Evolutionary conservation across 2,329 filamentous ascomycete species (phyloP).

Genomic region (Aureobasidium melanogenum): DNA sequence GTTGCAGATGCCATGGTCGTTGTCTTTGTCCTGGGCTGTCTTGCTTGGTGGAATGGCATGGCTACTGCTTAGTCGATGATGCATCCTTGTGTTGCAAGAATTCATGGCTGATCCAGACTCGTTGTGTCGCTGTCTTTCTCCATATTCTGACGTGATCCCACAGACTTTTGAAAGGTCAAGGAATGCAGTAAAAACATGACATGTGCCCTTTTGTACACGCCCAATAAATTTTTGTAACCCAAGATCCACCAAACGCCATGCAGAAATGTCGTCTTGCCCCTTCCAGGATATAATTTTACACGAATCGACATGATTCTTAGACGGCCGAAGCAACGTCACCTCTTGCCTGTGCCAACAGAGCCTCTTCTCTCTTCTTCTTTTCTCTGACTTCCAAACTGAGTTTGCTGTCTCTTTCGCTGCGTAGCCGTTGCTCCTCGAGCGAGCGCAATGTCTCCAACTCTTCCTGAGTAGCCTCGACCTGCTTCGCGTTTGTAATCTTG

Average conservation of each 20-base stretch:
- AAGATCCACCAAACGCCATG: slow-evolving; percentile 2
- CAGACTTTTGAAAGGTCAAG: neutral
- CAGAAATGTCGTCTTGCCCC: neutral
- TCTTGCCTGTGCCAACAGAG: slow-evolving; percentile 47
- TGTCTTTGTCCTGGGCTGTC: slow-evolving; percentile 62
- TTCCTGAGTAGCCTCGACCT: slow-evolving; percentile 48
- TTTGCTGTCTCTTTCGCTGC: slow-evolving; percentile 47
- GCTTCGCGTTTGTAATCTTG: slow-evolving; percentile 50
- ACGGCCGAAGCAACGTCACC: slow-evolving; percentile 31
- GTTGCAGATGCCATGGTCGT: slow-evolving; percentile 65
- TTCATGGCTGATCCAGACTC: neutral
- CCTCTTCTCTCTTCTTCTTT: slow-evolving; percentile 54
- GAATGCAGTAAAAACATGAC: neutral
- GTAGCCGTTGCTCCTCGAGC: slow-evolving; percentile 46
- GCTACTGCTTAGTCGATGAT: neutral
- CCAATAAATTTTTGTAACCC: neutral
- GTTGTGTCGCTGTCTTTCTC: neutral
- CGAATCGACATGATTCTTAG: neutral
- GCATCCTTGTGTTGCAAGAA: neutral
- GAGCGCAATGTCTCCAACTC: slow-evolving; percentile 52
- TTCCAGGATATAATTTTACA: neutral
- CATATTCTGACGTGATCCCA: neutral
- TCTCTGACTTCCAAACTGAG: slow-evolving; percentile 45
- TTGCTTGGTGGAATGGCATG: slow-evolving; percentile 40
- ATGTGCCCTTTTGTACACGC: neutral